These are phyloP conservation scores for Vaccinium corymbosum DNA, from an alignment of 148 eudicot genomes.

Conservation along the genomic window DNA sequence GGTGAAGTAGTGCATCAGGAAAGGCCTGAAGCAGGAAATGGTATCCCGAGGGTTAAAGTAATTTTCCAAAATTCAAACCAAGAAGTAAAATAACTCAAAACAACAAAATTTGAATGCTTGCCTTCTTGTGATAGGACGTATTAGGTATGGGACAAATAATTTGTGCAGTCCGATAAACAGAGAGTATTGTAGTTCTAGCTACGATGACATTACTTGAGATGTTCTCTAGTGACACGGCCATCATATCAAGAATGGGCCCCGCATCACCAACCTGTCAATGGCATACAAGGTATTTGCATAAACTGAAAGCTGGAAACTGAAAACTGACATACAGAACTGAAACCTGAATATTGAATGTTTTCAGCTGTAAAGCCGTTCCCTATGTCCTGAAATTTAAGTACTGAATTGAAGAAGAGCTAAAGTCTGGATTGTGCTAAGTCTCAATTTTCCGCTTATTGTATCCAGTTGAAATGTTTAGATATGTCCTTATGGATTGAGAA, in stretches of 20 bases:
- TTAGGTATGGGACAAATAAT: conserved; percentile 64
- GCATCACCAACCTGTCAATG: conserved; percentile 66
- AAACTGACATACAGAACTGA: not conserved
- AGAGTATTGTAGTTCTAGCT: conserved; percentile 56
- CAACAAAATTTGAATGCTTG: conserved; percentile 17
- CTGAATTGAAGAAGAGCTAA: not conserved
- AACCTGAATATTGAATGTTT: not conserved
- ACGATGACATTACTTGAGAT: conserved; percentile 42
- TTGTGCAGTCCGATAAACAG: conserved; percentile 65
- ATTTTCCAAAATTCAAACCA: not conserved
- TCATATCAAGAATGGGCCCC: conserved; percentile 84
- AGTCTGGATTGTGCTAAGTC: not conserved
- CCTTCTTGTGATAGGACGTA: conserved; percentile 66
- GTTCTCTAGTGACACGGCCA: conserved; percentile 79
- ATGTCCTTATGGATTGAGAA: not conserved
- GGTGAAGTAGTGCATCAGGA: conserved; percentile 88
- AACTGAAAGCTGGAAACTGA: not conserved
- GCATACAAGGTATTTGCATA: not conserved
- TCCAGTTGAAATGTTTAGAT: not conserved
- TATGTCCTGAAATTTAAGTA: not conserved
- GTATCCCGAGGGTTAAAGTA: conserved; percentile 18
- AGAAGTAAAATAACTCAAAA: conserved; percentile 6
- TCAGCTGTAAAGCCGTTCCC: too few relatives aligned
- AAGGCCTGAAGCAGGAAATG: conserved; percentile 48
- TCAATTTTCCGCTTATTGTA: not conserved